Conservation (phyloP, 2,329 filamentous ascomycete genomes). For the Polychaeton citri region DNA sequence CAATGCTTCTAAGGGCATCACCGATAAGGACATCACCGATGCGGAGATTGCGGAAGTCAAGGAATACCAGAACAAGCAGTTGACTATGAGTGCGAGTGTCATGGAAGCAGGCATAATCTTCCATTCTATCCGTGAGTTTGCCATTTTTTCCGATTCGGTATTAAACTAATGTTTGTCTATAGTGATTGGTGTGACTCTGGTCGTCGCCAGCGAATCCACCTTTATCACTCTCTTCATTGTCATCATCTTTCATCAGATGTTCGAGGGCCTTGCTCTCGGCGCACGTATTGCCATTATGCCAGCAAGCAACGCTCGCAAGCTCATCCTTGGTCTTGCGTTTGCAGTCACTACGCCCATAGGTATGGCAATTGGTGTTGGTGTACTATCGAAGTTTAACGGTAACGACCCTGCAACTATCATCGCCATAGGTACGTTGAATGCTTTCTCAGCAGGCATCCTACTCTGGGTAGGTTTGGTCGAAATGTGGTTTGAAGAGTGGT, state of each 20-base stretch:
- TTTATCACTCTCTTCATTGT: constrained; percentile 44
- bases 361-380: constrained; percentile 68
- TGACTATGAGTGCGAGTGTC: constrained; percentile 50
- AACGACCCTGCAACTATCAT: constrained; percentile 56
- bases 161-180: not conserved
- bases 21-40: not conserved
- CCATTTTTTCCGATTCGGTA: not conserved
- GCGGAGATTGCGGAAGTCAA: not conserved
- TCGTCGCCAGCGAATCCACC: constrained; percentile 37
- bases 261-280: constrained; percentile 63
- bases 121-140: constrained; percentile 50
- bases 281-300: constrained; percentile 52
- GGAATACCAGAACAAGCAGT: constrained; percentile 4
- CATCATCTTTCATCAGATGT: constrained; percentile 67
- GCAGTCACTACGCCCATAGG: constrained; percentile 61
- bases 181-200: constrained; percentile 52
- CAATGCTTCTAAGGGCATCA: constrained; percentile 12
- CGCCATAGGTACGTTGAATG: constrained; percentile 60
- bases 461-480: constrained; percentile 70
- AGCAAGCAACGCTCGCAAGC: constrained; percentile 33
- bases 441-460: constrained; percentile 60
- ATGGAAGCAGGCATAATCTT: constrained; percentile 65
- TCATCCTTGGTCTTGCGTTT: constrained; percentile 50
- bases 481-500: constrained; percentile 69
- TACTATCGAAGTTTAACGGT: constrained; percentile 57